A percentile compares a stretch with the other conserved stretches of the same genome.
phyloP scores from a whole-genome alignment of 2,329 filamentous ascomycete species.

The Dryadomyces quercivorus region DNA sequence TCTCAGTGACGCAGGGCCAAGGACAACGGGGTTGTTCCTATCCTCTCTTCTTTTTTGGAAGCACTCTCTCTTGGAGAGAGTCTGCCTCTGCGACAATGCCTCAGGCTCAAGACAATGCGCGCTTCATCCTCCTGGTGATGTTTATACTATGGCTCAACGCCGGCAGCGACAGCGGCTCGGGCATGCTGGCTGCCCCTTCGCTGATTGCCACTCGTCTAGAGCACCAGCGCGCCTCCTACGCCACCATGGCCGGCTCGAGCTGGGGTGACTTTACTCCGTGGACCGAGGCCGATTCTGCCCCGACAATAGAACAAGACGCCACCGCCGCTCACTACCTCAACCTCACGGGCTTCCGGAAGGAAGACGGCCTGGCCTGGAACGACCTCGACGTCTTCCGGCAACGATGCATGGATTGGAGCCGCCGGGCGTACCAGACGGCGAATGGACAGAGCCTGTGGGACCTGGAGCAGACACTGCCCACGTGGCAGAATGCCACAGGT shows the following conservation, averaged over 20 bases:
- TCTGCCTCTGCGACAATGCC: constrained; percentile 24
- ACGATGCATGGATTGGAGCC: constrained; percentile 49
- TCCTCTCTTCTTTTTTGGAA: too few relatives aligned
- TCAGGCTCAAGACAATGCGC: constrained; percentile 31
- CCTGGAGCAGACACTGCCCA: constrained; percentile 21
- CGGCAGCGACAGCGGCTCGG: constrained; percentile 26
- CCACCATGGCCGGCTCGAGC: constrained; percentile 39
- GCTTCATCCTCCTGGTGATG: constrained; percentile 24
- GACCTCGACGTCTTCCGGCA: constrained; percentile 55
- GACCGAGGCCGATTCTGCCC: constrained; percentile 9
- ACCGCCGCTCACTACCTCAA: constrained; percentile 40
- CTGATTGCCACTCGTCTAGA: constrained; percentile 32
- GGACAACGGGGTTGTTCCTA: not conserved
- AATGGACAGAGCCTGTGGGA: constrained; percentile 18
- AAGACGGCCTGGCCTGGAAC: constrained; percentile 69
- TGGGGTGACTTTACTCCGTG: constrained; percentile 50
- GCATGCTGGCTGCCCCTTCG: constrained; percentile 29
- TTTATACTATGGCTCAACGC: constrained; percentile 33
- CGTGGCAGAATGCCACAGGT: constrained; percentile 73
- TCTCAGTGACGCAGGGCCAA: not conserved
- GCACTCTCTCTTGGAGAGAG: not conserved
- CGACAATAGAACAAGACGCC: constrained; percentile 13
- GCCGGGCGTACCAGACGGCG: constrained; percentile 28
- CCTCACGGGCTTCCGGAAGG: constrained; percentile 62
- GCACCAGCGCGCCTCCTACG: constrained; percentile 39